Percentiles rank a stretch among this genome's conserved stretches.
phyloP scores from a whole-genome alignment of 768 basidiomycete genomes.

The Boletus subparvulus region DNA sequence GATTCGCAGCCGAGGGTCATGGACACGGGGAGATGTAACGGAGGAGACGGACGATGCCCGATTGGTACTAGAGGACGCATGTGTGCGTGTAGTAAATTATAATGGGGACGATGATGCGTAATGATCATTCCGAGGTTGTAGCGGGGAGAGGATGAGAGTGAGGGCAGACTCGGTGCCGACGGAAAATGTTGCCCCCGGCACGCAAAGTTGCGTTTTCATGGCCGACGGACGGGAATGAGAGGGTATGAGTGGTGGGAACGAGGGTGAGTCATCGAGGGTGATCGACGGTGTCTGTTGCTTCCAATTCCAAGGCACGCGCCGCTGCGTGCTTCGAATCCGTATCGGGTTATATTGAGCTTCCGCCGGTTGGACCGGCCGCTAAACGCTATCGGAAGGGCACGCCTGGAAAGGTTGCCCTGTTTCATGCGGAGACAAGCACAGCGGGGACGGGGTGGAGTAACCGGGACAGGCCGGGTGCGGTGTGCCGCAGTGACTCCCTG shows the following conservation, averaged over 20 bases:
- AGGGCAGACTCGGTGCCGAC: constrained; percentile 11
- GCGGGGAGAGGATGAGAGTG: background rate
- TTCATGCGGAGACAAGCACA: constrained; percentile 4
- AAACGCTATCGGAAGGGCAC: background rate
- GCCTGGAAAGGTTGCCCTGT: constrained; percentile 7
- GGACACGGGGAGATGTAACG: constrained; percentile 30
- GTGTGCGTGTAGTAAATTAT: constrained; percentile 14
- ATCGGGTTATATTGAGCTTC: constrained; percentile 23
- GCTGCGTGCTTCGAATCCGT: constrained; percentile 16
- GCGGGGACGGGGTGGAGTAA: background rate
- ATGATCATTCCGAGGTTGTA: constrained; percentile 10
- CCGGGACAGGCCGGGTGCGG: constrained; percentile 13
- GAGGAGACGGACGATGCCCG: background rate
- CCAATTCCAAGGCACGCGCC: constrained; percentile 27
- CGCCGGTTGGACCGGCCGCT: background rate
- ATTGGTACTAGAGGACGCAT: background rate
- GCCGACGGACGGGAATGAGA: constrained; percentile 17
- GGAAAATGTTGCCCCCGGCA: background rate
- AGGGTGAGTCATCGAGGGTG: constrained; percentile 27
- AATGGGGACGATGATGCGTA: constrained; percentile 9
- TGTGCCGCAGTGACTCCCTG: background rate
- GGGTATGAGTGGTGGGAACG: background rate
- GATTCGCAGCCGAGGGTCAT: constrained; percentile 46
- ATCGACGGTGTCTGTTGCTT: constrained; percentile 29
- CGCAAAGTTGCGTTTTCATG: background rate